Conservation (phyloP, 148 eudicot species). For the Vaccinium corymbosum region DNA sequence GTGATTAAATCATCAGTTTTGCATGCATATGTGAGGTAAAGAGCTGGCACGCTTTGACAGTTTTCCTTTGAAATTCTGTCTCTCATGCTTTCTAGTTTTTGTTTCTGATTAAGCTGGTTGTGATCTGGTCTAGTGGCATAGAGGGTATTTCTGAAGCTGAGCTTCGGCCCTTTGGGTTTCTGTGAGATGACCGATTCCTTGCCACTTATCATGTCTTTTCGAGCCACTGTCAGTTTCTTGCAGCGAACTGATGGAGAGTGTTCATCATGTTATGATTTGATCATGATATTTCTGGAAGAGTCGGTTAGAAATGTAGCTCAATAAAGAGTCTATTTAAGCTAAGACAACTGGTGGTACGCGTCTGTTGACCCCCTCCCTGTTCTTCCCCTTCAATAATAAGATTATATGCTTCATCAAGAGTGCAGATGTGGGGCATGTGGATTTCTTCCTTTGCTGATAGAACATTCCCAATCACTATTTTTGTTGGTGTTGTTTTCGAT, state of each 20-base stretch:
- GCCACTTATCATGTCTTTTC: not conserved
- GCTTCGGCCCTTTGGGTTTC: conserved; percentile 1
- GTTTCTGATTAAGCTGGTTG: conserved; percentile 5
- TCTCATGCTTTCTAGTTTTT: not conserved
- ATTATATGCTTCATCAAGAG: not conserved
- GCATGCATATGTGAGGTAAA: not conserved
- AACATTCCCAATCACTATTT: not conserved
- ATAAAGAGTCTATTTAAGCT: not conserved
- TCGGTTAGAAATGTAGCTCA: not conserved
- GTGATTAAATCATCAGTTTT: not conserved
- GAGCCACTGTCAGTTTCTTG: not conserved
- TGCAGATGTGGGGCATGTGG: not conserved
- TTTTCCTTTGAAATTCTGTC: not conserved
- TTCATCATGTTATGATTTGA: not conserved
- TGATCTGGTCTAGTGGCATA: not conserved
- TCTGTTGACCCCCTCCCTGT: not conserved
- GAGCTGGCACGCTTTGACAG: not conserved
- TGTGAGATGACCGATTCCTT: not conserved
- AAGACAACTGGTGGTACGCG: not conserved
- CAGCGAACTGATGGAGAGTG: not conserved
- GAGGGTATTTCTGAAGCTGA: conserved; percentile 6
- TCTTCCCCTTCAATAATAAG: not conserved
- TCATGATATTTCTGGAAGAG: not conserved
- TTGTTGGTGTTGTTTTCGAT: not conserved
- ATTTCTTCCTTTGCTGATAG: not conserved